Evolutionary conservation across 371 early-diverging fungal genomes (phyloP), one percentile per base, ranked within the genome.

Genomic region (Mucor mucedo): DNA sequence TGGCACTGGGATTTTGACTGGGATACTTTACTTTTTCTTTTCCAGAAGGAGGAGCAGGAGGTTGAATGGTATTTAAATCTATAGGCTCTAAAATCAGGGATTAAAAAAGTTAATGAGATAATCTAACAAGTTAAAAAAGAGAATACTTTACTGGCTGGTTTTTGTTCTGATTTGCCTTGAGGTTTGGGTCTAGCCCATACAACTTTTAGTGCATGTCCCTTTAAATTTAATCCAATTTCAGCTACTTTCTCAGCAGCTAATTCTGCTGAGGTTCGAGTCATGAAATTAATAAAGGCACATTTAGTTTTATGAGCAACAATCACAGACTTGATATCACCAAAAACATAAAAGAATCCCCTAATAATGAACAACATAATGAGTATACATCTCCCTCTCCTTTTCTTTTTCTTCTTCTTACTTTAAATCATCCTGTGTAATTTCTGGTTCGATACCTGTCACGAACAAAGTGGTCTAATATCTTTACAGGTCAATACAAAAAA

Each of bases 261-360:
- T 72, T 94, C 93, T 11, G 97, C 96, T 29, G 87, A 85, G 9
- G 77, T 77, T 48, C 95, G 81, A 11, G 88, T 84, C 4, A 84
- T 82, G 71, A 84, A 98, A 75, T 96, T 97, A 48, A 98, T 79
- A 78, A 96, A 97, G 1, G 96, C 97, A 65, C 93, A 94, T 56
- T 87, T 83, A 29, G 89, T 85, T 62, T 90, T 91, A 54, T 84
- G 80, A 10, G 90, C 86, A 1, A 96, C 79, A 4, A 92, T 88
- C n/a, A 97, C 76, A 0, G 95, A 93, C 72, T 93, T 93, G 68
- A 97, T 84, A 63, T 94, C 94, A 30, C 98, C 98, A 77, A 86
- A 96, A 0, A 79, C 84, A 52, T 85, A 82, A 71, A 96, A 98
- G 63, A 86, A 80, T 10, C 78, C 87, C 63, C 89, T 89, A 68